Conservation (phyloP, 192 early-diverging fungal genomes). For the Podila verticillata region DNA sequence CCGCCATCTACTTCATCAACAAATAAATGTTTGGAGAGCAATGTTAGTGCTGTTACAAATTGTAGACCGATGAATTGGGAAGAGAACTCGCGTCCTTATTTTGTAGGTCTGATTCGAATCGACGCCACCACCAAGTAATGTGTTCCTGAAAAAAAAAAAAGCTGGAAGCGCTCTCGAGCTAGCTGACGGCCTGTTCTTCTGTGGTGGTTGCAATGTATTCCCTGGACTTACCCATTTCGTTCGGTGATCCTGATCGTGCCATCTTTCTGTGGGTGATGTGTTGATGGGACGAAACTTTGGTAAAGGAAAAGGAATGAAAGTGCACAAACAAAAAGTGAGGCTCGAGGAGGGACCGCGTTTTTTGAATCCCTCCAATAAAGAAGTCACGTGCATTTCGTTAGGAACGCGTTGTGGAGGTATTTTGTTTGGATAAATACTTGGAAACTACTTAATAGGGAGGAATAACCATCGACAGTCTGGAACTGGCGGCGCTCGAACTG, state of each 20-base stretch:
- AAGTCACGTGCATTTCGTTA: too few relatives aligned
- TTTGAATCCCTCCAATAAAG: too few relatives aligned
- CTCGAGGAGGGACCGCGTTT: too few relatives aligned
- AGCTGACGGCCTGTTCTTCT: too few relatives aligned
- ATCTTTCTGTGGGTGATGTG: slow-evolving; percentile 10
- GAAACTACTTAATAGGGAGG: slow-evolving; percentile 26
- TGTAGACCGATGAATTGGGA: background rate
- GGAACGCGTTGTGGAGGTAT: too few relatives aligned
- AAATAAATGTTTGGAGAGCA: background rate
- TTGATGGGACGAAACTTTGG: background rate
- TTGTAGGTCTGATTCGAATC: too few relatives aligned
- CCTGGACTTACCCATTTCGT: slow-evolving; percentile 47
- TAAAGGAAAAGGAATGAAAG: background rate
- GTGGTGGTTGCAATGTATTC: too few relatives aligned
- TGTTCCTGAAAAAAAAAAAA: background rate
- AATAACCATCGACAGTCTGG: slow-evolving; percentile 28
- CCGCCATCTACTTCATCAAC: slow-evolving; percentile 28
- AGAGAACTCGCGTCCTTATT: too few relatives aligned
- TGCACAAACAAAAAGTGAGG: background rate
- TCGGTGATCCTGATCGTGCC: slow-evolving; percentile 52
- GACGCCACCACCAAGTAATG: background rate
- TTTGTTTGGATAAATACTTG: too few relatives aligned
- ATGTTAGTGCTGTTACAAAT: background rate
- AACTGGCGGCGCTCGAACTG: background rate
- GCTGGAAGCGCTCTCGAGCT: background rate